Evolutionary conservation across 2,329 filamentous ascomycete genomes (phyloP).

Genomic region (Aquanectria penicillioides): DNA sequence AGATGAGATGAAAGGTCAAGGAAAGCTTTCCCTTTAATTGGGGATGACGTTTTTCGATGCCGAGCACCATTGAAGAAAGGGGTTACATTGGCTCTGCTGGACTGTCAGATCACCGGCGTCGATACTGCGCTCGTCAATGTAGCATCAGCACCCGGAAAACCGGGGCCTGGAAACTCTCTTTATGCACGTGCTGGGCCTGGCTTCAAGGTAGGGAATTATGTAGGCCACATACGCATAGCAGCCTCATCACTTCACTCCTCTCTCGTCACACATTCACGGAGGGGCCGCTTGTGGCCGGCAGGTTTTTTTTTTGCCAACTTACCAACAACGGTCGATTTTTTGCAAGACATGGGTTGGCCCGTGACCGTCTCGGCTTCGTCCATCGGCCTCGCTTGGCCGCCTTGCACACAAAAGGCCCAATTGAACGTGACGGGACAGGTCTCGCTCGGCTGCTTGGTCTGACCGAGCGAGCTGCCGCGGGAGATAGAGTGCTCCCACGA

Average conservation of each 20-base stretch:
- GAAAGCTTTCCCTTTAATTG: background rate
- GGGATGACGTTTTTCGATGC: background rate
- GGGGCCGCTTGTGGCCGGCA: background rate
- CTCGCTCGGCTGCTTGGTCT: conserved; percentile 1
- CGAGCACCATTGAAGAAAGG: background rate
- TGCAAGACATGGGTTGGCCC: background rate
- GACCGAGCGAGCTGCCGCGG: background rate
- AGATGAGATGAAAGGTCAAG: conserved; percentile 12
- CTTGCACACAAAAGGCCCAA: conserved; percentile 1
- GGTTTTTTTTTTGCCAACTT: too few relatives aligned
- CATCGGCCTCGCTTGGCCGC: background rate
- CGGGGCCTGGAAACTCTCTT: conserved; percentile 12
- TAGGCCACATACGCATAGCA: too few relatives aligned
- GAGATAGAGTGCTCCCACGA: conserved; percentile 1
- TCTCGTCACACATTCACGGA: background rate
- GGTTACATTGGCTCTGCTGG: background rate
- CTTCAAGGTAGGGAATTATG: background rate
- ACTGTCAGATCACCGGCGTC: conserved; percentile 11
- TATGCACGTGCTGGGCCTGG: conserved; percentile 17
- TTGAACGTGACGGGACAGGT: background rate
- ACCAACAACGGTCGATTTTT: conserved; percentile 4
- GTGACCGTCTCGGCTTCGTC: background rate
- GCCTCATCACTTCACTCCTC: too few relatives aligned
- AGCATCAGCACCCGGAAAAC: background rate
- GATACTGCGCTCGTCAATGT: conserved; percentile 13